Evolutionary conservation across 163 green algal species (phyloP).

Genomic region (Scenedesmus sp.): DNA sequence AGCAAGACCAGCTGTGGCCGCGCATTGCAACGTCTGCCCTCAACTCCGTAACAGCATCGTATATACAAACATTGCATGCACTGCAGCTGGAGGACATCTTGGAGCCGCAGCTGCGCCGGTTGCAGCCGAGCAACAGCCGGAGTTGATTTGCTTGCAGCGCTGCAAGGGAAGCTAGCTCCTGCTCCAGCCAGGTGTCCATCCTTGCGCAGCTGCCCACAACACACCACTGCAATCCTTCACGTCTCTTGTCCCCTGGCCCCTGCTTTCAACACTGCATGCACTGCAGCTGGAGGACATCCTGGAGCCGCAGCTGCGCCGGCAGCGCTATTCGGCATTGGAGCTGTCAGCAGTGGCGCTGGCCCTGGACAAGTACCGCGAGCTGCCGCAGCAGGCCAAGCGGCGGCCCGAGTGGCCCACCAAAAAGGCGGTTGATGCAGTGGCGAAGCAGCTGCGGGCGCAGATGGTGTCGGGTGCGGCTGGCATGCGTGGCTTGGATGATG

Average conservation of each 20-base stretch:
- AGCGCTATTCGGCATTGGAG: conserved; percentile 59
- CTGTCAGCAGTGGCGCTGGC: conserved; percentile 51
- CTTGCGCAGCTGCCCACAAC: no score
- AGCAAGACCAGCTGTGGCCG: no score
- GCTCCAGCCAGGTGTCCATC: no score
- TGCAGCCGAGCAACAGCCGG: no score
- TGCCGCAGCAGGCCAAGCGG: conserved; percentile 53
- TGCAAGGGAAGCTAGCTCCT: no score
- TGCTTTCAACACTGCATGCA: background rate
- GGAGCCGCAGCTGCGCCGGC: conserved; percentile 52
- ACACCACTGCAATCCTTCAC: background rate
- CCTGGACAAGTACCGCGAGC: conserved; percentile 59
- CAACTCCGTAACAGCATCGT: no score
- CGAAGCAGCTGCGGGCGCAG: conserved; percentile 53
- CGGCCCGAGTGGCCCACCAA: conserved; percentile 57
- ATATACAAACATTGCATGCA: background rate
- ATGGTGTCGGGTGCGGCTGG: background rate
- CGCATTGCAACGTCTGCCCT: no score
- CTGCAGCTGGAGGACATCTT: conserved; percentile 62
- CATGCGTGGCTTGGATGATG: background rate
- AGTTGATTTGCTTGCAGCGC: no score
- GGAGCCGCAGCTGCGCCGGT: conserved; percentile 50
- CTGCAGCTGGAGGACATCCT: conserved; percentile 62
- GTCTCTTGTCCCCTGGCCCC: background rate
- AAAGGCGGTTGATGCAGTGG: conserved; percentile 51